Evolutionary conservation across 306 rosid genomes (phyloP).

Genomic region (Lathyrus sativus): DNA sequence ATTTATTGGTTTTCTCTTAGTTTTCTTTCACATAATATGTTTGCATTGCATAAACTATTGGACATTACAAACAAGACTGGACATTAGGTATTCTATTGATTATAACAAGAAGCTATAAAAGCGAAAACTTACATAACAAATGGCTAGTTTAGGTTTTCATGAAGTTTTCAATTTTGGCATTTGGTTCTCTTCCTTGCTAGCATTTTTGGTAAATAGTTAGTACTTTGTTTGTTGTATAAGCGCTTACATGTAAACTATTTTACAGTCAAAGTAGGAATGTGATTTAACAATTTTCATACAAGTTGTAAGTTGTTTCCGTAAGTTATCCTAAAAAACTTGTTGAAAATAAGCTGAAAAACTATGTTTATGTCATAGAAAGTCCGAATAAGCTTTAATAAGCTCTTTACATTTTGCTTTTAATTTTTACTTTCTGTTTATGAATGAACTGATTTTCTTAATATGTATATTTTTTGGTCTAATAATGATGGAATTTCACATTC

Average conservation of each 20-base stretch:
- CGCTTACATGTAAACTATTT: neutral
- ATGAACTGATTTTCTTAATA: conserved; percentile 25
- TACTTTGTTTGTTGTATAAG: neutral
- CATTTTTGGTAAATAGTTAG: neutral
- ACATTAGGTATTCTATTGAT: neutral
- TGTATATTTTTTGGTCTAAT: conserved; percentile 8
- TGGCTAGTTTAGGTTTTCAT: neutral
- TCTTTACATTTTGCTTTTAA: neutral
- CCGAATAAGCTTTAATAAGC: neutral
- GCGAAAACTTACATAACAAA: neutral
- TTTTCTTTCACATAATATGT: neutral
- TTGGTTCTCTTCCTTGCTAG: neutral
- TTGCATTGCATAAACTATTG: neutral
- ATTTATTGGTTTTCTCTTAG: conserved; percentile 25
- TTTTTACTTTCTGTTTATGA: neutral
- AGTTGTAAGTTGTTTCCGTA: neutral
- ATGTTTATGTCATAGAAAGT: neutral
- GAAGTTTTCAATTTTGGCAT: neutral
- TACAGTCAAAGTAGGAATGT: neutral
- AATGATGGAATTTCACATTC: conserved; percentile 23
- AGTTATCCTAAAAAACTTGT: neutral
- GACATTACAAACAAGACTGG: neutral
- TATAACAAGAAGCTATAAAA: neutral
- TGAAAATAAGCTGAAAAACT: neutral
- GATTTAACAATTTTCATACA: neutral